Base-by-base conservation (phyloP, 495 filamentous ascomycete species). In the Monascus purpureus region DNA sequence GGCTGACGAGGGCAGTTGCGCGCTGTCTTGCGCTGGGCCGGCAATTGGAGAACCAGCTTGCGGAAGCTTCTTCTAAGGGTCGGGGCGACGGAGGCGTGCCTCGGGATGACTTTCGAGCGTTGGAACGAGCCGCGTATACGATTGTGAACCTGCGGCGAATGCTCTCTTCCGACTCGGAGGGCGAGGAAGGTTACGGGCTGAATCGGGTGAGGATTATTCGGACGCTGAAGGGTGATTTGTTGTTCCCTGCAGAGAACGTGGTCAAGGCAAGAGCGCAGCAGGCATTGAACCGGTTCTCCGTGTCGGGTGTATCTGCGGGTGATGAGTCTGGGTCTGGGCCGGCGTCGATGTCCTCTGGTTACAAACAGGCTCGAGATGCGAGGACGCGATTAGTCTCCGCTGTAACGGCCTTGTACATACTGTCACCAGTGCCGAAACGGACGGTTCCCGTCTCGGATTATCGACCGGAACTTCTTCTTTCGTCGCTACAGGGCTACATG, bases 31-130 rank as follows among this genome's bases (percentile, higher is more conserved):
- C 76, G 27, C 63, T 96, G 12, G 85, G 81, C 0, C 63, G 88
- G 17, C 87, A 94, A 59, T 67, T 97, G 13, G 86, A 96, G 46
- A 68, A 78, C 9, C 86, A 94, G 52, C 70, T 77, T 41, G 61
- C 64, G 0, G 81, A 82, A 38, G 49, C 67, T 43, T 71, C 54
- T 29, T 61, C 13, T 62, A 59, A 14, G 36, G 39, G 22, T 42
- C 16, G 25, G 44, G 28, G 22, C 40, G 55, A 52, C 25, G 49
- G 51, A 1, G n/a, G n/a, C n/a, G n/a, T n/a, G n/a, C n/a, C n/a
- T n/a, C 28, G 28, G 18, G 81, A 83, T 38, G 83, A 88, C 33
- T 73, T 82, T 38, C 66, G 77, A 17, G 81, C 79, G 3, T 64
- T 93, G 47, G 72, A 93, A 25, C 67, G 83, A 16, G 83, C 82